Evolutionary conservation across 2,329 filamentous ascomycete species (phyloP).

Genomic region (Apiospora sp.): DNA sequence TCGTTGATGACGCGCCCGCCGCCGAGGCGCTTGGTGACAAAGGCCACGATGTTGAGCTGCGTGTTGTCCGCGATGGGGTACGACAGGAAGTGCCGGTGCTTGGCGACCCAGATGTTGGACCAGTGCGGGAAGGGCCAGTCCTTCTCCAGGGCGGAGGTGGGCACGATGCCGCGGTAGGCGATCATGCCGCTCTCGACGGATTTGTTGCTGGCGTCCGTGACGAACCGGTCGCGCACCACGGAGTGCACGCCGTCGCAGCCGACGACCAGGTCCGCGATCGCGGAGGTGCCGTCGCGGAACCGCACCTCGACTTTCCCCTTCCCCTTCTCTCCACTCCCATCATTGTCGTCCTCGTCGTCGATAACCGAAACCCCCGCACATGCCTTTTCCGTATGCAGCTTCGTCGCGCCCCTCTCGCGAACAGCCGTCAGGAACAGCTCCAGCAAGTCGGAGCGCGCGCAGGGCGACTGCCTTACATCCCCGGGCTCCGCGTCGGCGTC

Average conservation of each 20-base stretch:
- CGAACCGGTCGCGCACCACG: constrained; percentile 35
- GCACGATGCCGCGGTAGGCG: constrained; percentile 36
- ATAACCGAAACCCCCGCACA: constrained; percentile 31
- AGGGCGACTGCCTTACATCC: constrained; percentile 30
- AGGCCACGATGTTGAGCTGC: constrained; percentile 47
- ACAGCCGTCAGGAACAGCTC: constrained; percentile 36
- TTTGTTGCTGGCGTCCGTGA: constrained; percentile 29
- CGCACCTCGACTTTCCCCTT: constrained; percentile 31
- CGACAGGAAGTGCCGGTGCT: constrained; percentile 46
- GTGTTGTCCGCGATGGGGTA: constrained; percentile 47
- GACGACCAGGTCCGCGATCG: constrained; percentile 39
- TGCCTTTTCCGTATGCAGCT: constrained; percentile 38
- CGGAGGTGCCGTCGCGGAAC: constrained; percentile 38
- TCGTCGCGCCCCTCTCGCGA: constrained; percentile 33
- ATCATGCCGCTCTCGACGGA: constrained; percentile 36
- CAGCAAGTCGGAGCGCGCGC: constrained; percentile 38
- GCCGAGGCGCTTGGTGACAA: constrained; percentile 37
- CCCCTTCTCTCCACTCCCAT: neutral
- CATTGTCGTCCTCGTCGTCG: neutral
- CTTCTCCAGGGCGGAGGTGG: constrained; percentile 29
- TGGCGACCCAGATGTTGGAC: constrained; percentile 42
- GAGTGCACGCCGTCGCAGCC: constrained; percentile 46
- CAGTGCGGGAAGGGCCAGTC: constrained; percentile 38
- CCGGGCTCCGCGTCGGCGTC: constrained; percentile 34
- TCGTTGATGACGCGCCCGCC: neutral